Evolutionary conservation across 192 early-diverging fungal species (phyloP).

Genomic region (Thamnidium elegans): DNA sequence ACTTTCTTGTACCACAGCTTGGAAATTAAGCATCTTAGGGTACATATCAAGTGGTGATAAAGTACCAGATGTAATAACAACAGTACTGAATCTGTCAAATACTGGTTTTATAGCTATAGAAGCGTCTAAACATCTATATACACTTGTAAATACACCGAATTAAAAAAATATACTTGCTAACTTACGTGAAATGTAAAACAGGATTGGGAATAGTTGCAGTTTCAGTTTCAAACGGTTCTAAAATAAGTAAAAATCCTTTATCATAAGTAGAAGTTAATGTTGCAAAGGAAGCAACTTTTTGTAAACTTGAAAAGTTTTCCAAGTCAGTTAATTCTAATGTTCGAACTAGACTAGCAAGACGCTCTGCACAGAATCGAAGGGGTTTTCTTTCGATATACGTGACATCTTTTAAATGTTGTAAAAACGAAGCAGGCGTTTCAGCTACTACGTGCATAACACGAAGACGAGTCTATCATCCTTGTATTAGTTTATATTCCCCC

Average conservation of each 20-base stretch:
- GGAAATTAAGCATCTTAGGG: conserved; percentile 89
- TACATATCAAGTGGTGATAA: conserved; percentile 98
- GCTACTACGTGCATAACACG: conserved; percentile 97
- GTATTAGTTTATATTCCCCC: not conserved
- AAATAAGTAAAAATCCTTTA: conserved; percentile 89
- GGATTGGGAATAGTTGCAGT: conserved; percentile 91
- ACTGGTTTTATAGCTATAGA: conserved; percentile 95
- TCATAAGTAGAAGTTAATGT: conserved; percentile 96
- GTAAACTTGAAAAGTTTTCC: conserved; percentile 79
- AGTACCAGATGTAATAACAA: conserved; percentile 99
- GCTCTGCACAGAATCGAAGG: conserved; percentile 91
- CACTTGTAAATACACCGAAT: not conserved
- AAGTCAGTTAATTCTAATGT: conserved; percentile 93
- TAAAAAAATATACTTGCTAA: too few relatives aligned
- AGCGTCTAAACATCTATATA: conserved; percentile 85
- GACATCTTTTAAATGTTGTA: conserved; percentile 92
- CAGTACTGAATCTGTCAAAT: conserved; percentile 92
- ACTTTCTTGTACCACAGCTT: conserved; percentile 83
- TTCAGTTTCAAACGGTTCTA: conserved; percentile 97
- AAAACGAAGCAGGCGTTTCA: conserved; percentile 90
- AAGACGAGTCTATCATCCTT: conserved; percentile 70
- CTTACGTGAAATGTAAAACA: conserved; percentile 80
- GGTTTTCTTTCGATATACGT: conserved; percentile 95
- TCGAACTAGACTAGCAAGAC: conserved; percentile 83
- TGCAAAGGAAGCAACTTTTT: conserved; percentile 88